These are phyloP conservation scores for Talaromyces sp. DNA, from an alignment of 2,329 filamentous ascomycete genomes.

Conservation along the genomic window DNA sequence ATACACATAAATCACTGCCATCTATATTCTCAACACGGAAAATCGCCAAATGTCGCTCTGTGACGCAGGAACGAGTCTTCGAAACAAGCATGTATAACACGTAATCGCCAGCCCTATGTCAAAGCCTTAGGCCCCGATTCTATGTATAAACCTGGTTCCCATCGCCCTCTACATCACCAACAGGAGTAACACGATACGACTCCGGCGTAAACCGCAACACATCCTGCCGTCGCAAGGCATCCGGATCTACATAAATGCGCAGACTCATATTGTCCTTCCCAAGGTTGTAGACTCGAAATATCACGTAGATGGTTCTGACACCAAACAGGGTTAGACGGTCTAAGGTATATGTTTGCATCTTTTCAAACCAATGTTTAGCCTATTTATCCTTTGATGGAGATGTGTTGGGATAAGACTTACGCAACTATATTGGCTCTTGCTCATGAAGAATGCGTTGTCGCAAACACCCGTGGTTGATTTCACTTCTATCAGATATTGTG, in stretches of 20 bases:
- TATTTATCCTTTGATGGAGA: background rate
- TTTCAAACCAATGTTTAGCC: background rate
- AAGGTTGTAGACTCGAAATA: constrained; percentile 43
- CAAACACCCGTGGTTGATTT: constrained; percentile 45
- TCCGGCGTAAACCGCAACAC: background rate
- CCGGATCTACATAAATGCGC: constrained; percentile 41
- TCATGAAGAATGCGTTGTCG: constrained; percentile 48
- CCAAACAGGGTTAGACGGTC: background rate
- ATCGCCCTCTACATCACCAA: background rate
- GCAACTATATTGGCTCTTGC: constrained; percentile 42
- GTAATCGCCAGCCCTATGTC: background rate
- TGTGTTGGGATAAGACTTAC: constrained; percentile 28
- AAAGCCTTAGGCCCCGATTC: background rate
- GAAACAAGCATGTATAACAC: background rate
- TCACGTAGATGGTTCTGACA: constrained; percentile 35
- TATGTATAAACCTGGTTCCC: background rate
- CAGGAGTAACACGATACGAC: background rate
- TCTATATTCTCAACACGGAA: no score
- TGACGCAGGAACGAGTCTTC: no score
- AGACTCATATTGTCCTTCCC: constrained; percentile 29
- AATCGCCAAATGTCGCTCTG: no score
- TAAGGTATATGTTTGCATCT: background rate
- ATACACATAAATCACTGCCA: background rate
- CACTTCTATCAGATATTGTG: constrained; percentile 51
- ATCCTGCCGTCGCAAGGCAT: constrained; percentile 10